Conservation (phyloP, 1,284 basidiomycete genomes). For the Cronartium quercuum region DNA sequence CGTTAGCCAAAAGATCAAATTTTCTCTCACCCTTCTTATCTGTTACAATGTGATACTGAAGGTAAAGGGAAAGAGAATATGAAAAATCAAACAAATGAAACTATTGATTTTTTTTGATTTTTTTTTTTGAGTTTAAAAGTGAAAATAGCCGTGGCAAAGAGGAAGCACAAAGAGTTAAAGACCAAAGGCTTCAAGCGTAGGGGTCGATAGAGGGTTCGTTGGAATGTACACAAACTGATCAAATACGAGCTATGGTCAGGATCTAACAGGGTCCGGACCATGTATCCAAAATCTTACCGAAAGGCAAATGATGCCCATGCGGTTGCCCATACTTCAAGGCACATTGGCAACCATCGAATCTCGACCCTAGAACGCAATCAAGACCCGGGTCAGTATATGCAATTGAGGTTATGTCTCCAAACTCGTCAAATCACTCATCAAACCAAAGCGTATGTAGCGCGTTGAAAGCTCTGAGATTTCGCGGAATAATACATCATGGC, state of each 20-base stretch:
- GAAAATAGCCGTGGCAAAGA: neutral
- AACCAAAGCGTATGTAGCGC: neutral
- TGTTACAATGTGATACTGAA: neutral
- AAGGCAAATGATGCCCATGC: slow-evolving; percentile 5
- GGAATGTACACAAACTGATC: neutral
- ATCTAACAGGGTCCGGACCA: neutral
- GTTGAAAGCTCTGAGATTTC: neutral
- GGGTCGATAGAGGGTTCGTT: neutral
- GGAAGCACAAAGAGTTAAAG: neutral
- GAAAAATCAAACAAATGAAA: neutral
- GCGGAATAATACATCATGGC: neutral
- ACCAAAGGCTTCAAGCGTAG: neutral
- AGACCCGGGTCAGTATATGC: neutral
- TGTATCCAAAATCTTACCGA: neutral
- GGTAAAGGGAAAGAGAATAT: neutral
- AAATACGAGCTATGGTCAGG: neutral
- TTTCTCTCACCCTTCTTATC: neutral
- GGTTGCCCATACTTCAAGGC: neutral
- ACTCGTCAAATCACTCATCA: too few species aligned
- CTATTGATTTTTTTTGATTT: neutral
- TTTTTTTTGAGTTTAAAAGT: neutral
- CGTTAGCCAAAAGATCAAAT: neutral
- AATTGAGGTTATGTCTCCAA: neutral
- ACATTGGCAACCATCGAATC: neutral
- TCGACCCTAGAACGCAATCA: neutral